These are phyloP conservation scores for Ichthyophonus hoferi DNA, from an alignment of 208 protist species.

Conservation along the genomic window DNA sequence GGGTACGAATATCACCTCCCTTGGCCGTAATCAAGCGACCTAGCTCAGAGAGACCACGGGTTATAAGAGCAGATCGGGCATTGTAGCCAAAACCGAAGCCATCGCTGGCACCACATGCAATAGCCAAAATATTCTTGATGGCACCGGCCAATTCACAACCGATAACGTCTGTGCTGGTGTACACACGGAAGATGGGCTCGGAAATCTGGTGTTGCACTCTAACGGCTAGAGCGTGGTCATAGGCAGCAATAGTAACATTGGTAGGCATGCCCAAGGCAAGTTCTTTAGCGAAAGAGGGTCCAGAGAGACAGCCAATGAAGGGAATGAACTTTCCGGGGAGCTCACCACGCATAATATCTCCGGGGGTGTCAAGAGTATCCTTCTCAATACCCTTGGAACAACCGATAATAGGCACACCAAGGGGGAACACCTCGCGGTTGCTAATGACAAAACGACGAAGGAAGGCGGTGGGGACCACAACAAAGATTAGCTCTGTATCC, in stretches of 20 bases:
- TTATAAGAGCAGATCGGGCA: slow-evolving; percentile 52
- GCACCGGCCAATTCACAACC: slow-evolving; percentile 59
- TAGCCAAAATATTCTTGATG: slow-evolving; percentile 60
- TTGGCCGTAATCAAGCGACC: slow-evolving; percentile 40
- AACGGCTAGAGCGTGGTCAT: not conserved
- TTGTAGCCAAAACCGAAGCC: slow-evolving; percentile 49
- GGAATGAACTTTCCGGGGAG: not conserved
- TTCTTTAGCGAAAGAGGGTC: slow-evolving; percentile 57
- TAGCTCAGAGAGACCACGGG: slow-evolving; percentile 49
- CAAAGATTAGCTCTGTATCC: not conserved
- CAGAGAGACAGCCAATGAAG: slow-evolving; percentile 8
- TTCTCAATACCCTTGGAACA: slow-evolving; percentile 32
- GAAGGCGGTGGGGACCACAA: slow-evolving; percentile 9
- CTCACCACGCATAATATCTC: slow-evolving; percentile 3
- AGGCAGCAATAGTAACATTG: slow-evolving; percentile 44
- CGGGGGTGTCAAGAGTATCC: slow-evolving; percentile 11
- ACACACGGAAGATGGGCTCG: slow-evolving; percentile 49
- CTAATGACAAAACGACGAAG: slow-evolving; percentile 3
- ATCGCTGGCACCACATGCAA: slow-evolving; percentile 48
- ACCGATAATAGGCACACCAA: slow-evolving; percentile 1
- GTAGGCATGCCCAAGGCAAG: slow-evolving; percentile 48
- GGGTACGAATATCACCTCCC: slow-evolving; percentile 43
- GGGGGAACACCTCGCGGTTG: not conserved
- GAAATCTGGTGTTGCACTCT: slow-evolving; percentile 46
- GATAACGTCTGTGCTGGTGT: slow-evolving; percentile 53